Percentiles rank a stretch among this genome's conserved stretches.
phyloP scores from a whole-genome alignment of 805 yeast species.

The Cephaloascus fragrans region DNA sequence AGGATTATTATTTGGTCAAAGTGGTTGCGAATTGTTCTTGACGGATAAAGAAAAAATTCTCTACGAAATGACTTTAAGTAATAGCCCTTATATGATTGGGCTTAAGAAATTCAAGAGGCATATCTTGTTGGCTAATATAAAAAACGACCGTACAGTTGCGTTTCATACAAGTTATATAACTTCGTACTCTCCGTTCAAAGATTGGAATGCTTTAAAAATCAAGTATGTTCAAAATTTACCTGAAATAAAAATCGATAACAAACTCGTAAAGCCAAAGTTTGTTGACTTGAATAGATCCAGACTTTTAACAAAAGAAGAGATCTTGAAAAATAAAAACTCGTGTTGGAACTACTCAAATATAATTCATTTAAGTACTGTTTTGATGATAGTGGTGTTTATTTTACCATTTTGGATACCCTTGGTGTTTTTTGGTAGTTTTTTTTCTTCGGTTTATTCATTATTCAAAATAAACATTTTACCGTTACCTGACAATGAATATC shows the following conservation, averaged over 20 bases:
- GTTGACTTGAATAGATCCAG: slow-evolving; percentile 36
- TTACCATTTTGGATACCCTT: slow-evolving; percentile 45
- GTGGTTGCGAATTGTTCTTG: slow-evolving; percentile 25
- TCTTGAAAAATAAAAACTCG: slow-evolving; percentile 5
- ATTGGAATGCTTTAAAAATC: slow-evolving; percentile 36
- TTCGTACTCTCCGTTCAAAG: slow-evolving; percentile 62
- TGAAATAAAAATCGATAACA: slow-evolving; percentile 23
- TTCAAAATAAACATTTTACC: slow-evolving; percentile 15
- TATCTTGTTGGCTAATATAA: slow-evolving; percentile 59
- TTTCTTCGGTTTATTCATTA: slow-evolving; percentile 28
- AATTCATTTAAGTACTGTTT: slow-evolving; percentile 12
- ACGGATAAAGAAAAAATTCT: slow-evolving; percentile 35
- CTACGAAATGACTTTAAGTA: slow-evolving; percentile 42
- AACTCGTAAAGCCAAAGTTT: slow-evolving; percentile 33
- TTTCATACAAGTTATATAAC: slow-evolving; percentile 79
- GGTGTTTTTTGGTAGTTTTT: slow-evolving; percentile 23
- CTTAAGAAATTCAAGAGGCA: slow-evolving; percentile 47
- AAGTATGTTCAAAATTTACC: slow-evolving; percentile 39
- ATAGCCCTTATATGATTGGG: slow-evolving; percentile 41
- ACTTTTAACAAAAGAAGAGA: slow-evolving; percentile 5
- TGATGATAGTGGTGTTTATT: slow-evolving; percentile 13
- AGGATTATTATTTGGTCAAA: slow-evolving; percentile 21
- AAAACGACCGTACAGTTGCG: slow-evolving; percentile 80
- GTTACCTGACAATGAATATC: slow-evolving; percentile 14
- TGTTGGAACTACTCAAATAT: slow-evolving; percentile 1